Conservation (phyloP, 2,329 filamentous ascomycete species). For the Claviceps sp. region DNA sequence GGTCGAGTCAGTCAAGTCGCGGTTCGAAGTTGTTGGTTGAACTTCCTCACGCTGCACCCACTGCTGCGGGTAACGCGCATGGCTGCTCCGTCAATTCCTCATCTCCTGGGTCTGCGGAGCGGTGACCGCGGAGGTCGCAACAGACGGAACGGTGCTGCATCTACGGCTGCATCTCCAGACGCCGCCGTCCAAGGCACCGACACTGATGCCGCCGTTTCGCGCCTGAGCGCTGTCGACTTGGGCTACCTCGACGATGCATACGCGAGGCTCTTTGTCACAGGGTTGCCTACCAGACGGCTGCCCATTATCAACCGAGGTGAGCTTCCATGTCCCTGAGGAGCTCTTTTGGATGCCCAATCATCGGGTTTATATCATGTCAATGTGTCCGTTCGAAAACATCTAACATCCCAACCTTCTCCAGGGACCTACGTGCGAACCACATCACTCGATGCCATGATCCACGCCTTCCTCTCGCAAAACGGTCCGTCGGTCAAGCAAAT, state of each 20-base stretch:
- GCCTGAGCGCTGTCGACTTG: constrained; percentile 73
- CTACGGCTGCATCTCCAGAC: constrained; percentile 42
- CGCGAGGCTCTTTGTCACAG: constrained; percentile 55
- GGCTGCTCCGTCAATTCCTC: constrained; percentile 65
- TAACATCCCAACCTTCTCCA: constrained; percentile 19
- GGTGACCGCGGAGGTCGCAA: constrained; percentile 19
- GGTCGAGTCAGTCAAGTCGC: no score
- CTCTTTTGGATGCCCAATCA: no score
- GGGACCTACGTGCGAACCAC: constrained; percentile 87
- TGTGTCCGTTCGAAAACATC: not conserved
- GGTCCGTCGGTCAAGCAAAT: constrained; percentile 50
- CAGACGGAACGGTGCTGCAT: constrained; percentile 17
- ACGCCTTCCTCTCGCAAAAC: constrained; percentile 47
- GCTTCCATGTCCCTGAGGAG: constrained; percentile 8
- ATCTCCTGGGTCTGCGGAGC: constrained; percentile 48
- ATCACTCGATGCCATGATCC: constrained; percentile 67
- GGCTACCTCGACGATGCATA: constrained; percentile 79
- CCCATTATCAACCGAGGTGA: constrained; percentile 90
- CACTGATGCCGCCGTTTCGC: constrained; percentile 76
- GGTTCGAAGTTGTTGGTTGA: no score
- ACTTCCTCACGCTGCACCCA: no score
- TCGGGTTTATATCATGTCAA: not conserved
- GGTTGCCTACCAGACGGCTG: constrained; percentile 48
- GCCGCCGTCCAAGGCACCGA: constrained; percentile 77
- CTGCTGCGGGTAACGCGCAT: constrained; percentile 26